Conservation (phyloP, 805 yeast species). For the Suhomyces emberorum region DNA sequence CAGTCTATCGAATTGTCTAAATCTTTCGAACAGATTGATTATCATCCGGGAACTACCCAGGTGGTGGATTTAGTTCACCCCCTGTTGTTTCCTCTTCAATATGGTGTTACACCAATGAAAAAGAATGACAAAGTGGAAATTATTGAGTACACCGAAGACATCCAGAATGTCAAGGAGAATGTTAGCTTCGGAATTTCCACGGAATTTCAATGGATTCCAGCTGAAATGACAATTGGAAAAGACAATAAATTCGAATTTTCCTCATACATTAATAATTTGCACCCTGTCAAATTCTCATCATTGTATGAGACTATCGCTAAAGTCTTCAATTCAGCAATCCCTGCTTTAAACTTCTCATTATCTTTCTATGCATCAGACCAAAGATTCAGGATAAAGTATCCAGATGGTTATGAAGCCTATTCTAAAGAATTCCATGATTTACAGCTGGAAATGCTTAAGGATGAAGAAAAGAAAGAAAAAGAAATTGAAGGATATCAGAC, state of each 20-base stretch:
- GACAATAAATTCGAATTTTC: constrained; percentile 15
- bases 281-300: constrained; percentile 23
- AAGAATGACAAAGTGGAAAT: constrained; percentile 1
- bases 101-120: constrained; percentile 10
- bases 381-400: constrained; percentile 14
- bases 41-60: constrained; percentile 13
- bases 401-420: constrained; percentile 15
- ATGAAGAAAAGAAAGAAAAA: background rate
- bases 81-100: constrained; percentile 17
- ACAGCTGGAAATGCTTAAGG: background rate
- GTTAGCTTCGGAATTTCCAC: constrained; percentile 7
- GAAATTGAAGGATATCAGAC: background rate
- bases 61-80: constrained; percentile 21
- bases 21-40: constrained; percentile 6
- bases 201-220: constrained; percentile 16
- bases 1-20: constrained; percentile 3
- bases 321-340: constrained; percentile 27
- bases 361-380: constrained; percentile 20
- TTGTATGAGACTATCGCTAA: constrained; percentile 29
- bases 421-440: constrained; percentile 12
- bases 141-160: constrained; percentile 2
- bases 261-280: constrained; percentile 42
- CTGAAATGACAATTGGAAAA: constrained; percentile 4
- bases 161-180: constrained; percentile 5
- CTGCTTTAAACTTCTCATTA: constrained; percentile 29